A percentile compares a stretch with the other conserved stretches of the same genome.
Conservation (phyloP, 2,329 filamentous ascomycete species). For the Colletotrichum sp. region DNA sequence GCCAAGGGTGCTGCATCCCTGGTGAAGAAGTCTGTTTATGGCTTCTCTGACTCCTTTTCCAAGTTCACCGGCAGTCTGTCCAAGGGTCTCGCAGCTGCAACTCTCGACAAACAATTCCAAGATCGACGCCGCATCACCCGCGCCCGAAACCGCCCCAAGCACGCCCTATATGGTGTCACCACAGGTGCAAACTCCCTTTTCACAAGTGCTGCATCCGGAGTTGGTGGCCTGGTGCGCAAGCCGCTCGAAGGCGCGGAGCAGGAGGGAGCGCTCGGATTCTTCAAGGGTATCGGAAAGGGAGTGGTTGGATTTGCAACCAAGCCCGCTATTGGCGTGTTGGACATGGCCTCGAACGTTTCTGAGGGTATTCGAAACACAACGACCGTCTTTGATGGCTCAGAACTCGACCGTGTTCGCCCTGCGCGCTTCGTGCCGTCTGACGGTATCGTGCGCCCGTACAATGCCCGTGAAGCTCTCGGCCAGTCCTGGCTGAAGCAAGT, state of each 20-base stretch:
- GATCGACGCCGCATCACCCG: slow-evolving; percentile 93
- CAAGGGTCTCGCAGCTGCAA: slow-evolving; percentile 93
- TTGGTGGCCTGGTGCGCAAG: slow-evolving; percentile 91
- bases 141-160: slow-evolving; percentile 92
- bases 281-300: slow-evolving; percentile 97
- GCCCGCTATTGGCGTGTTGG: slow-evolving; percentile 94
- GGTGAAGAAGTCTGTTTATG: slow-evolving; percentile 98
- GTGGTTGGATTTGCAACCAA: slow-evolving; percentile 95
- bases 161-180: slow-evolving; percentile 94
- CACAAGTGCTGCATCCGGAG: slow-evolving; percentile 89
- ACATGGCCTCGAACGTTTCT: slow-evolving; percentile 94
- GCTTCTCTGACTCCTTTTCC: slow-evolving; percentile 95
- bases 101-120: slow-evolving; percentile 98
- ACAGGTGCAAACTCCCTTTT: slow-evolving; percentile 95
- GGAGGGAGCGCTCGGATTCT: slow-evolving; percentile 91
- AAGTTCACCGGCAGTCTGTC: slow-evolving; percentile 98
- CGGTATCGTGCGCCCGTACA: slow-evolving; percentile 93
- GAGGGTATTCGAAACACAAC: slow-evolving; percentile 99
- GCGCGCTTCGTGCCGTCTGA: slow-evolving; percentile 91
- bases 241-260: slow-evolving; percentile 95
- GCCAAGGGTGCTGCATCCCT: slow-evolving; percentile 97
- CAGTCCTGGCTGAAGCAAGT: slow-evolving; percentile 99
- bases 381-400: slow-evolving; percentile 94
- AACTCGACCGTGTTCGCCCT: slow-evolving; percentile 92
- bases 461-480: slow-evolving; percentile 90